phyloP scores from a whole-genome alignment of 148 eudicot species.

The Heliosperma pusillum region DNA sequence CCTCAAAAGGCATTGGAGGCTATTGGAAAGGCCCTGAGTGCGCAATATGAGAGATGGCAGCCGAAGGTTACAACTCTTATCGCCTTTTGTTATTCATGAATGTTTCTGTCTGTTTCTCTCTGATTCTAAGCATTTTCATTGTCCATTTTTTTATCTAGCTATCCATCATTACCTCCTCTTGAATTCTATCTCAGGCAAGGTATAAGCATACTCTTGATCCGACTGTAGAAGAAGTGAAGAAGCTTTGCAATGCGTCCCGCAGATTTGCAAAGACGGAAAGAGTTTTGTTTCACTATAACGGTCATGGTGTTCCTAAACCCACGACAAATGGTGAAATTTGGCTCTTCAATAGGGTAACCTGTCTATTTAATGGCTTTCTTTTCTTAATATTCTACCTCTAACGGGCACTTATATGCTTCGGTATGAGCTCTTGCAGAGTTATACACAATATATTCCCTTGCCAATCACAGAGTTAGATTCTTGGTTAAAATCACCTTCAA shows the following conservation, averaged over 20 bases:
- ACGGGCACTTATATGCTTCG: conserved; percentile 8
- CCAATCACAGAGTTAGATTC: conserved; percentile 87
- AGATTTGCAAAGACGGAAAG: conserved; percentile 88
- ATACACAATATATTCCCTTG: conserved; percentile 87
- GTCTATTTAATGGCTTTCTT: neutral
- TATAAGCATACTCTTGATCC: conserved; percentile 83
- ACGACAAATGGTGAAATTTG: conserved; percentile 92
- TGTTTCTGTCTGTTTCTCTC: neutral
- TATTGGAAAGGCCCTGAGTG: conserved; percentile 75
- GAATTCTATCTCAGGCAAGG: conserved; percentile 56
- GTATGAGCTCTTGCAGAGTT: conserved; percentile 48
- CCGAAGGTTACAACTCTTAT: conserved; percentile 54
- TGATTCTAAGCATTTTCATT: neutral
- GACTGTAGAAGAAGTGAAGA: conserved; percentile 89
- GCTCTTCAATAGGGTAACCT: conserved; percentile 88
- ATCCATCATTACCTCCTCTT: neutral
- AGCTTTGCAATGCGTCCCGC: conserved; percentile 81
- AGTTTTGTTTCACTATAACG: conserved; percentile 95
- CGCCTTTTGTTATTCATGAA: neutral
- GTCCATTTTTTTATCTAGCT: neutral
- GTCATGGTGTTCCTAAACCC: conserved; percentile 98
- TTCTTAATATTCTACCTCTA: neutral
- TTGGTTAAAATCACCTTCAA: conserved; percentile 91
- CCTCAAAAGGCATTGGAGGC: conserved; percentile 93
- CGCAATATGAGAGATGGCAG: conserved; percentile 97